Evolutionary conservation across 495 filamentous ascomycete species (phyloP).

Genomic region (Neurospora sp.): DNA sequence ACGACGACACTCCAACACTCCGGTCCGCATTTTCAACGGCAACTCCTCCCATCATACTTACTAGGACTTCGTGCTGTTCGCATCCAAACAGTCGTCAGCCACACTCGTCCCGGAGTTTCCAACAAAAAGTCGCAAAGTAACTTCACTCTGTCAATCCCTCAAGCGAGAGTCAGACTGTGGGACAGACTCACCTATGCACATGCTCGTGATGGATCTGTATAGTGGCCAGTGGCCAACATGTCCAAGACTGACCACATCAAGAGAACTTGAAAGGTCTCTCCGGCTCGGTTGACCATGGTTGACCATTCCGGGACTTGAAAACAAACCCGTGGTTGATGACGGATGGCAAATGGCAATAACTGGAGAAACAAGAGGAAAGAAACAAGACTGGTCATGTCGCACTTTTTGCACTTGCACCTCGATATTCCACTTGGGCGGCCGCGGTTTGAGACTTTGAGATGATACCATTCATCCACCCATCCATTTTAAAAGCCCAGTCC

Average conservation of each 20-base stretch:
- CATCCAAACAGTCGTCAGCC: neutral
- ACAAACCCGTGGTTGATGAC: neutral
- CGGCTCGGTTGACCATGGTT: neutral
- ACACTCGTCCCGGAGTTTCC: neutral
- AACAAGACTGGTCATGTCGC: conserved; percentile 5
- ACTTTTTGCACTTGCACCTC: neutral
- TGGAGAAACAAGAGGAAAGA: neutral
- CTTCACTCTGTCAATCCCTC: neutral
- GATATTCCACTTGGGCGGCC: neutral
- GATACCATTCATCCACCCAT: neutral
- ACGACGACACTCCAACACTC: neutral
- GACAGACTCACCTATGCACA: neutral
- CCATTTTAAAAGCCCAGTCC: neutral
- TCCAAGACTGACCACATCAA: neutral
- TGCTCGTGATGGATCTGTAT: neutral
- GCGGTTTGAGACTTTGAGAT: neutral
- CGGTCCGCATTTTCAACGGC: neutral
- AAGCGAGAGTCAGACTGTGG: neutral
- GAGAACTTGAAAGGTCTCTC: neutral
- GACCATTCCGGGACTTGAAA: neutral
- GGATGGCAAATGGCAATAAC: neutral
- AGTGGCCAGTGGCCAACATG: neutral
- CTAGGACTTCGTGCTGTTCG: neutral
- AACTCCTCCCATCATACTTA: neutral
- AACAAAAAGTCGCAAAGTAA: neutral